Base-by-base conservation (phyloP, 345 rosid species). In the Citrus inodora region DNA sequence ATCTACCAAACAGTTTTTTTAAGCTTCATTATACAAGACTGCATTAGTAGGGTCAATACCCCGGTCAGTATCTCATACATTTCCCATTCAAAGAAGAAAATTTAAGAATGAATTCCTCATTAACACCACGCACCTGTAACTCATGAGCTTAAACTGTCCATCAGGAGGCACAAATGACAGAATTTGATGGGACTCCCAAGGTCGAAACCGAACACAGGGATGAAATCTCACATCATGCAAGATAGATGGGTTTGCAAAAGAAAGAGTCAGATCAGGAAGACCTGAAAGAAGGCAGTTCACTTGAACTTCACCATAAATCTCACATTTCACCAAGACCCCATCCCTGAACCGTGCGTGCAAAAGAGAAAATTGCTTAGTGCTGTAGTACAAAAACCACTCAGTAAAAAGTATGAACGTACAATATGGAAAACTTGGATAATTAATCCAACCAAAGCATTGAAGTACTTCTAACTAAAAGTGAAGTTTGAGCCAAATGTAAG, bases 101-200 rank as follows among this genome's bases (percentile, higher is more conserved):
- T 22, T 10, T 28, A 64, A n/a, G 78, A 40, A 63, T 28, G 11
- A 46, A 21, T 74, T 74, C 33, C 78, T 67, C 22, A 38, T n/a
- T 56, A 66, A 46, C 30, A 74, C 22, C 51, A 82, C 83, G 22
- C 32, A 92, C 99, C 99, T 94, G 92, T 96, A 96, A 87, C 92
- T 94, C 99, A 96, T 92, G 85, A 94, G 98, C 86, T 87, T 94
- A 83, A 96, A 96, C 79, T 83, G 89, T 73, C 99, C 98, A 84
- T 96, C 99, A 63, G 99, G 98, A 83, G 99, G 99, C 59, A 96
- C 93, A 85, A 96, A 96, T 38, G 99, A 92, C 58, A 96, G 87
- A 79, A 92, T 80, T 83, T 94, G 98, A 87, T 92, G 91, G 62
- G 98, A 90, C 75, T 94, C 99, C 99, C 99, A 94, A 25, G 95